These are phyloP conservation scores for Coemansia sp. DNA, from an alignment of 192 early-diverging fungal genomes.

Conservation along the genomic window DNA sequence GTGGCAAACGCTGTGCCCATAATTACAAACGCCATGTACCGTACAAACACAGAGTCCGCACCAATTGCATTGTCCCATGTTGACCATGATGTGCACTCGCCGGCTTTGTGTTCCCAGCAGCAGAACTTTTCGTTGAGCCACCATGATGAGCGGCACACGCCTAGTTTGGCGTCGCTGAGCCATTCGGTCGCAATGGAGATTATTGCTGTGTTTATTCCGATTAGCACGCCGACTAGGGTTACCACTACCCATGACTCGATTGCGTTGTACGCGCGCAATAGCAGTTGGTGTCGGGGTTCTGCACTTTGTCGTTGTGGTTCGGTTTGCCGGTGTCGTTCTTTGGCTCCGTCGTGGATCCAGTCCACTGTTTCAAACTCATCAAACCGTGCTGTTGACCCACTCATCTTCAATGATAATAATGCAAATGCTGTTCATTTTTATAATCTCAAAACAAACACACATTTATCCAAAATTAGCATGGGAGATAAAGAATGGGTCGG, in stretches of 20 bases:
- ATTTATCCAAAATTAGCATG: no score
- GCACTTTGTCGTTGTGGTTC: not conserved
- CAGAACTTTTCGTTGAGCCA: constrained; percentile 93
- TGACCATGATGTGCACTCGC: constrained; percentile 68
- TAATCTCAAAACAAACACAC: no score
- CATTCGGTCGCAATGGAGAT: constrained; percentile 91
- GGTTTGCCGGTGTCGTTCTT: constrained; percentile 50
- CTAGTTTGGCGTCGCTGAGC: constrained; percentile 85
- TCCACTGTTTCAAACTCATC: constrained; percentile 68
- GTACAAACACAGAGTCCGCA: constrained; percentile 57
- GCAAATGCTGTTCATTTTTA: no score
- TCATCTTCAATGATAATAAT: not conserved
- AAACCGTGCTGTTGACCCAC: constrained; percentile 37
- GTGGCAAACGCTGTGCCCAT: constrained; percentile 75
- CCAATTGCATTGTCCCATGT: constrained; percentile 68
- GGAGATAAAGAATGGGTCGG: no score
- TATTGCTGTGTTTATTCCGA: constrained; percentile 82
- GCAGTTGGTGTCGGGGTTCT: not conserved
- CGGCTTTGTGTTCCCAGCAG: constrained; percentile 68
- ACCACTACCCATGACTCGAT: constrained; percentile 86
- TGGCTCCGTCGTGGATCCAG: constrained; percentile 61
- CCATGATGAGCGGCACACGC: constrained; percentile 80
- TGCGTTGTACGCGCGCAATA: constrained; percentile 64
- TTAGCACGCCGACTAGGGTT: constrained; percentile 69
- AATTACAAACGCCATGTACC: constrained; percentile 77